Evolutionary conservation across 768 basidiomycete genomes (phyloP).

Genomic region (Mycena maculata): DNA sequence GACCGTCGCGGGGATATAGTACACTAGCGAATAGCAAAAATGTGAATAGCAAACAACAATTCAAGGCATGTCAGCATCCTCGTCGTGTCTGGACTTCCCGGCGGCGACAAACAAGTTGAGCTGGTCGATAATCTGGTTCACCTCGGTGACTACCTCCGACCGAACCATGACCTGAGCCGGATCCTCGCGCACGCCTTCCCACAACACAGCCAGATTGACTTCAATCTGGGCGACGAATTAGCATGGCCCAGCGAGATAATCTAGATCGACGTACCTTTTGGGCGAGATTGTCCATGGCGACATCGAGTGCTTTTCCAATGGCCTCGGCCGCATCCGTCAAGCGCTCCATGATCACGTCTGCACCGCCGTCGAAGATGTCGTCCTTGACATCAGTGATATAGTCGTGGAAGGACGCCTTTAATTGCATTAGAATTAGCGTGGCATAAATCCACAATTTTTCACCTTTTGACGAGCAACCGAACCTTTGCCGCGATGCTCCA

Average conservation of each 20-base stretch:
- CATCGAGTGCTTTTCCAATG: slow-evolving; percentile 61
- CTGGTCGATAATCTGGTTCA: slow-evolving; percentile 55
- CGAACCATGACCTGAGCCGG: slow-evolving; percentile 57
- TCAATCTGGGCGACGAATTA: slow-evolving; percentile 50
- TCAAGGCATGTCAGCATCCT: slow-evolving; percentile 17
- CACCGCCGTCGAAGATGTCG: slow-evolving; percentile 63
- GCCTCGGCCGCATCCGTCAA: slow-evolving; percentile 60
- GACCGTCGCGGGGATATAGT: slow-evolving; percentile 6
- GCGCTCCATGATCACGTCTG: slow-evolving; percentile 60
- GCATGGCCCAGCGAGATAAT: background rate
- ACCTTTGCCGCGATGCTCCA: slow-evolving; percentile 65
- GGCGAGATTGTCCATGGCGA: slow-evolving; percentile 61
- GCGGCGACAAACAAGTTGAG: slow-evolving; percentile 58
- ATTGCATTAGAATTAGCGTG: background rate
- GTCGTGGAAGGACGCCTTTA: slow-evolving; percentile 60
- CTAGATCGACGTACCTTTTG: slow-evolving; percentile 57
- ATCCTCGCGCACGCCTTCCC: slow-evolving; percentile 65
- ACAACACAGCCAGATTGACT: slow-evolving; percentile 68
- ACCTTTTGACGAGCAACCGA: slow-evolving; percentile 74
- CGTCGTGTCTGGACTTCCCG: slow-evolving; percentile 38
- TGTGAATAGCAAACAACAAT: background rate
- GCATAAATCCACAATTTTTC: background rate
- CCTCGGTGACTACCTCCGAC: slow-evolving; percentile 50
- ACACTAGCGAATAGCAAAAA: slow-evolving; percentile 14
- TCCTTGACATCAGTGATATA: slow-evolving; percentile 58